A percentile compares a stretch with the other conserved stretches of the same genome.
phyloP scores from a whole-genome alignment of 2,329 filamentous ascomycete species.

The Hypoxylon sp. region DNA sequence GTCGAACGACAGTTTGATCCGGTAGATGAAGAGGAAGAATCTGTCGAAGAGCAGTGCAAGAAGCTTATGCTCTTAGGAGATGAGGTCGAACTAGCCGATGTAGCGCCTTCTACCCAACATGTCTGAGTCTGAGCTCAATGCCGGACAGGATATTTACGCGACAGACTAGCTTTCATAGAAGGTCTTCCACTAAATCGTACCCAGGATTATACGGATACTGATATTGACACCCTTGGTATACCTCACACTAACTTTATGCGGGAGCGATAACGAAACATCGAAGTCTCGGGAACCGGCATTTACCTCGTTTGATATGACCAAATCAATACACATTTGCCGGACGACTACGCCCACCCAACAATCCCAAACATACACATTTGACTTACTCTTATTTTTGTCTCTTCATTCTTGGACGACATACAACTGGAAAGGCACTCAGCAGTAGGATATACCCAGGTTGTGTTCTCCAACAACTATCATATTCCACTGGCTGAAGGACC shows the following conservation, averaged over 20 bases:
- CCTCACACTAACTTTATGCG: background rate
- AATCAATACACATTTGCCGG: background rate
- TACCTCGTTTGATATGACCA: background rate
- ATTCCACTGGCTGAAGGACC: background rate
- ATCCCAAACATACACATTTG: background rate
- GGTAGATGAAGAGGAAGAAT: conserved; percentile 63
- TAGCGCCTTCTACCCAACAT: conserved; percentile 7
- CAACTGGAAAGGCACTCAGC: background rate
- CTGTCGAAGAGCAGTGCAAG: conserved; percentile 54
- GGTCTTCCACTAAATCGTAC: conserved; percentile 8
- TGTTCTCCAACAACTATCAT: background rate
- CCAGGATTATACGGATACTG: conserved; percentile 4
- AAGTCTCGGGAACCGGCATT: background rate
- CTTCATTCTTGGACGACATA: too few relatives aligned
- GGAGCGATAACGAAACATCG: background rate
- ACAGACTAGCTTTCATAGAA: conserved; percentile 19
- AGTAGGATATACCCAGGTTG: background rate
- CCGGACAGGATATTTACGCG: conserved; percentile 4
- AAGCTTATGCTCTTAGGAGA: conserved; percentile 52
- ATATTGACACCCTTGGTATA: background rate
- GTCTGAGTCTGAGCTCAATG: conserved; percentile 10
- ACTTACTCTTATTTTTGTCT: too few relatives aligned
- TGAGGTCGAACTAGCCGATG: conserved; percentile 29
- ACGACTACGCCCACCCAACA: background rate
- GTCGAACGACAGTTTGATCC: conserved; percentile 73